Evolutionary conservation across 2,329 filamentous ascomycete genomes (phyloP), one percentile per base, ranked within the genome.

Genomic region (Phoma sp.): DNA sequence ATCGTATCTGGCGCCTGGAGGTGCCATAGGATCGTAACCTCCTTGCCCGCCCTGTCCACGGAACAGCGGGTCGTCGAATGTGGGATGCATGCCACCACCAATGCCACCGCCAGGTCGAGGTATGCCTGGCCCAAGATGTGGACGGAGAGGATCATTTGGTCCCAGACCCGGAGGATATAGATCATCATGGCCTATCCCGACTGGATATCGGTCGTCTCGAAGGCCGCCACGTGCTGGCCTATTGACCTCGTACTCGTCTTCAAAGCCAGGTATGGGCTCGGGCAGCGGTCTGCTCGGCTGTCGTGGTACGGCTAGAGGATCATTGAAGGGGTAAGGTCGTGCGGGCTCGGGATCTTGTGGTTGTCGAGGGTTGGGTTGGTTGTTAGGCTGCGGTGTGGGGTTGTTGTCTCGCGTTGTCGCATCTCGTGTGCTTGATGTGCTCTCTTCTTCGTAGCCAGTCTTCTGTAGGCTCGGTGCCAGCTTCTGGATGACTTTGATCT

Each of bases 1-100:
- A 79, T 98, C 95, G 78, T 92, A 98, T 61, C 95, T 82, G n/a
- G 92, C 89, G 1, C 95, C 95, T 2, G 92, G 92, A 4, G 95
- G 95, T 25, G 86, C 88, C 71, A 88, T 88, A 1, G 89, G 87
- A 69, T 93, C 84, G 68, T 84, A 88, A 0, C 79, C 81, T 27
- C 69, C 70, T 13, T 76, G 75, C 13, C 77, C 75, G 1, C 80
- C 82, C 6, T 79, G 79, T 0, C 88, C 88, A 6, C 83, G 83
- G 71, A 96, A 96, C 43, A 97, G 76, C 6, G 91, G 92, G 70
- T 98, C 93, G 66, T 96, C 92, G 72, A 96, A 95, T 0, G 93
- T 96, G 0, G 95, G 95, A 75, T 97, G 91, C 95, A 99, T 99
- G 0, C 95, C 95, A 12, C 89, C 87, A 10, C 84, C 84, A 19